Base-by-base conservation (phyloP, 345 rosid species). In the Punica granatum region DNA sequence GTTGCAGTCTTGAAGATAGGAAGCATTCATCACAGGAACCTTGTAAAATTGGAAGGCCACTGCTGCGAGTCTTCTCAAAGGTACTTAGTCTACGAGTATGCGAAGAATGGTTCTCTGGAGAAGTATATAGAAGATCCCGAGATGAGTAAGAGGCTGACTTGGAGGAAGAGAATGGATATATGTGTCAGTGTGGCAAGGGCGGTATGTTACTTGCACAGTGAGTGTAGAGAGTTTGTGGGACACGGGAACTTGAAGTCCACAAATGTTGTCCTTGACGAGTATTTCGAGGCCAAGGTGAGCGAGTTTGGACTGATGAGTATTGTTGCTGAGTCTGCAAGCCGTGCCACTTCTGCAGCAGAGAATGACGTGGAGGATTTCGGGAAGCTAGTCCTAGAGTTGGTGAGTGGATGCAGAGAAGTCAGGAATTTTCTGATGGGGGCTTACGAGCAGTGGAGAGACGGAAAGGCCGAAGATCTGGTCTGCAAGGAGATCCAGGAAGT, bases 351-450 rank as follows among this genome's bases (percentile, higher is more conserved):
- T 18, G 89, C 87, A 7, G 89, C 89, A 7, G 85, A 76, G 70
- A 86, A 83, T 70, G 96, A 89, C 13, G 84, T 83, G 16, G 85
- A 82, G 75, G 96, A 85, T 77, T 87, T 87, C 49, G 97, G 97
- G 18, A 83, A 73, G 70, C 73, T 83, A 56, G 64, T 82, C 60
- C 66, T 91, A 75, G 70, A 69, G 48, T 58, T 91, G 48, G 70
- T 89, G 39, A 82, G 76, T 0, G 96, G 93, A 19, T 53, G 78
- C 49, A 78, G 31, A 44, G 84, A 78, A 53, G 75, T 65, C n/a
- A 72, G 70, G 33, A 84, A 75, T 8, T 70, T 73, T 67, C 56
- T 74, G 42, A 77, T 71, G 54, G 74, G 80, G 84, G 82, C 82
- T 43, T 88, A 91, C 65, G 69, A 75, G 53, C 83, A 91, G 66